Evolutionary conservation across 495 filamentous ascomycete genomes (phyloP).

Genomic region (Aspergillus mulundensis): DNA sequence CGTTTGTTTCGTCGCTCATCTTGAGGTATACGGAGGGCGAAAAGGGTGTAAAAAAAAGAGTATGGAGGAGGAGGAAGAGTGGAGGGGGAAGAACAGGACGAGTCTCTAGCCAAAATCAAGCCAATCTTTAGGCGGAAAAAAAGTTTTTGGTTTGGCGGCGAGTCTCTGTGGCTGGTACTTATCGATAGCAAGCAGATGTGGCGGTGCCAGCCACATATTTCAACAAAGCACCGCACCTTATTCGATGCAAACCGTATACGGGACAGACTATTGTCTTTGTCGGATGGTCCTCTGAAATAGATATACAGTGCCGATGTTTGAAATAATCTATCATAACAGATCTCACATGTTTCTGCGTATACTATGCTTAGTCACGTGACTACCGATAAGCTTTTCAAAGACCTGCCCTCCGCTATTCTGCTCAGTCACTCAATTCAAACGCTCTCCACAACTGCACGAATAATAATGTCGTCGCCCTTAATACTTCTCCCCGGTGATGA

Average conservation of each 20-base stretch:
- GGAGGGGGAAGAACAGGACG: slow-evolving; percentile 4
- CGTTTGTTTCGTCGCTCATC: slow-evolving; percentile 54
- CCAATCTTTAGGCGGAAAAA: slow-evolving; percentile 22
- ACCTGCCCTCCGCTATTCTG: neutral
- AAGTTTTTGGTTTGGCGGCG: slow-evolving; percentile 24
- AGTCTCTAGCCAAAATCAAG: slow-evolving; percentile 12
- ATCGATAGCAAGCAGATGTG: slow-evolving; percentile 35
- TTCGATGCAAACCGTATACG: too few species aligned
- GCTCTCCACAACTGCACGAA: neutral
- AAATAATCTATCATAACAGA: neutral
- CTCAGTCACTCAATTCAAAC: neutral
- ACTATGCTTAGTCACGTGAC: slow-evolving; percentile 18
- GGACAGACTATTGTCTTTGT: too few species aligned
- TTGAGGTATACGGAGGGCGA: slow-evolving; percentile 24
- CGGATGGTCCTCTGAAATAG: too few species aligned
- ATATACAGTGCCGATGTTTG: too few species aligned
- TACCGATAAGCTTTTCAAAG: slow-evolving; percentile 20
- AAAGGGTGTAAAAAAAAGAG: slow-evolving; percentile 14
- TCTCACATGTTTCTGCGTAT: neutral
- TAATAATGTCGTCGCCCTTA: slow-evolving; percentile 43
- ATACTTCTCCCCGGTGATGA: slow-evolving; percentile 75
- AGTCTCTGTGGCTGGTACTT: slow-evolving; percentile 34
- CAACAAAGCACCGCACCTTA: neutral
- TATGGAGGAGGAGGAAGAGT: slow-evolving; percentile 16
- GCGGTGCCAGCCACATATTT: slow-evolving; percentile 17